Percentiles rank a stretch among this genome's conserved stretches.
Conservation (phyloP, 2,329 filamentous ascomycete species). For the Chaetothyriales sp. region DNA sequence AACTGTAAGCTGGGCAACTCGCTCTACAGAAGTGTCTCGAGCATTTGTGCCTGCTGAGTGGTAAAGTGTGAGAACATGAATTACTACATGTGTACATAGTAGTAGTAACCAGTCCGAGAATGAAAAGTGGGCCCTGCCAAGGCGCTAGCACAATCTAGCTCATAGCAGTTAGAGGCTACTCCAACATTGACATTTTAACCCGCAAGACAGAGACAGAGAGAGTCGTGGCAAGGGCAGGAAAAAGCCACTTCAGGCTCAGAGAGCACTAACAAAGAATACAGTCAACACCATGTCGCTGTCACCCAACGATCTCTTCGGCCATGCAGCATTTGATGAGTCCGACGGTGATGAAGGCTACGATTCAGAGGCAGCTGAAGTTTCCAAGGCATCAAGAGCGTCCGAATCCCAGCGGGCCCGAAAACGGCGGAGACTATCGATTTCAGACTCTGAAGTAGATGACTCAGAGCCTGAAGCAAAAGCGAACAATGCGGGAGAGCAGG, state of each 20-base stretch:
- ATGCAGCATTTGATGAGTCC: slow-evolving; percentile 25
- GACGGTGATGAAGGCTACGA: slow-evolving; percentile 29
- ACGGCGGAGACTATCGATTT: slow-evolving; percentile 11
- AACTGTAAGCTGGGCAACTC: not conserved
- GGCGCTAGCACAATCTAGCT: not conserved
- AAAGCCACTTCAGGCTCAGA: not conserved
- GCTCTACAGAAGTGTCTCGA: not conserved
- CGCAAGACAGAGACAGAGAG: not conserved
- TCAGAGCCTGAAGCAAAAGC: slow-evolving; percentile 5
- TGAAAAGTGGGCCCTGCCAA: too few relatives aligned
- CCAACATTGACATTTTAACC: not conserved
- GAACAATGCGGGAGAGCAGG: slow-evolving; percentile 10
- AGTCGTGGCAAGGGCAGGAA: too few relatives aligned
- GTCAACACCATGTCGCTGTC: not conserved
- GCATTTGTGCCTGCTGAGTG: too few relatives aligned
- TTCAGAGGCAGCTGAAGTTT: slow-evolving; percentile 29
- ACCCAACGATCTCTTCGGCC: slow-evolving; percentile 26
- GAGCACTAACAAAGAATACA: too few relatives aligned
- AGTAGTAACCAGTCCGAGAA: too few relatives aligned
- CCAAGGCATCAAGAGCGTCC: slow-evolving; percentile 19
- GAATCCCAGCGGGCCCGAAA: slow-evolving; percentile 7
- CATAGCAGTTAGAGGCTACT: not conserved
- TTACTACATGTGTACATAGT: too few relatives aligned
- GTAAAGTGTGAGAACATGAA: too few relatives aligned
- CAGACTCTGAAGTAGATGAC: slow-evolving; percentile 22